phyloP scores from a whole-genome alignment of 1,284 basidiomycete species.

The Boletus subluridellus region DNA sequence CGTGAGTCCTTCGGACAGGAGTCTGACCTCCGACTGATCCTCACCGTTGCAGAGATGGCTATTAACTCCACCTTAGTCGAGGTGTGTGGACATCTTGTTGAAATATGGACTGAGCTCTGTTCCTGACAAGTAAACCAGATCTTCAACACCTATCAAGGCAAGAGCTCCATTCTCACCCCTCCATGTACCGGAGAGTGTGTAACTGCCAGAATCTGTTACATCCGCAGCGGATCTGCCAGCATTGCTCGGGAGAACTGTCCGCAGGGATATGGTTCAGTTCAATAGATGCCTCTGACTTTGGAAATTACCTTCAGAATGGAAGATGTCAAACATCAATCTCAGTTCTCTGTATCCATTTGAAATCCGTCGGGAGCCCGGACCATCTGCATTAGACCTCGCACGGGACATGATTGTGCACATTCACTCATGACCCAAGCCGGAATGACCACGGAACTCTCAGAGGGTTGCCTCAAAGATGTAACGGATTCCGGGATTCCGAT shows the following conservation, averaged over 20 bases:
- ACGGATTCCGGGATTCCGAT: neutral
- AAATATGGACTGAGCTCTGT: neutral
- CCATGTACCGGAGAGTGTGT: constrained; percentile 63
- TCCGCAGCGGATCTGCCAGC: constrained; percentile 65
- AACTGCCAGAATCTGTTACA: constrained; percentile 74
- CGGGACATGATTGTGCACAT: neutral
- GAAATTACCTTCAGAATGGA: neutral
- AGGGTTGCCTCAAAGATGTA: neutral
- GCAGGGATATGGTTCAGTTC: constrained; percentile 66
- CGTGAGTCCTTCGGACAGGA: constrained; percentile 38
- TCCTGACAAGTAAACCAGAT: constrained; percentile 37
- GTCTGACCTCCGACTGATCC: neutral
- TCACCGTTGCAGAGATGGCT: constrained; percentile 53
- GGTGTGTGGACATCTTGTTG: constrained; percentile 36
- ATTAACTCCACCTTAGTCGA: constrained; percentile 54
- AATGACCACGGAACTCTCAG: neutral
- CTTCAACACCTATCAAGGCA: constrained; percentile 73
- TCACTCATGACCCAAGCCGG: neutral
- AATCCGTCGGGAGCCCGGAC: neutral
- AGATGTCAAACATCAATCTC: neutral
- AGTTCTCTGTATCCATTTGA: neutral
- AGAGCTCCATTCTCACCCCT: constrained; percentile 53
- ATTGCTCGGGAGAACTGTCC: constrained; percentile 58
- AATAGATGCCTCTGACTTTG: constrained; percentile 30
- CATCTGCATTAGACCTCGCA: neutral